Conservation (phyloP, 345 rosid species). For the Brassica cretica region DNA sequence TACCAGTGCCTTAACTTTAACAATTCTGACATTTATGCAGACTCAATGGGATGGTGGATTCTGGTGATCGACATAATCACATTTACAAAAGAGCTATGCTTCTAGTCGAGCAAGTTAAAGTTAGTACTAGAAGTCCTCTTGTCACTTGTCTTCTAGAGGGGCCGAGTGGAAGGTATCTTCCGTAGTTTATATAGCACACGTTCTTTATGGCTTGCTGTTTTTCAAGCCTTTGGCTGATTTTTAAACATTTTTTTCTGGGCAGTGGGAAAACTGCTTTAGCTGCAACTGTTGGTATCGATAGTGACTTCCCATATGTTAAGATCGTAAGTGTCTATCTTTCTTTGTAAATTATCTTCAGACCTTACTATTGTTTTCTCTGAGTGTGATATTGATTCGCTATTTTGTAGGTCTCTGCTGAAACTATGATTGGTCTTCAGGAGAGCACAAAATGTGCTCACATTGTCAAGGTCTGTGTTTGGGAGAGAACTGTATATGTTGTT, state of each 20-base stretch:
- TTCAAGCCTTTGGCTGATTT: constrained; percentile 23
- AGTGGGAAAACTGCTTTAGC: constrained; percentile 99
- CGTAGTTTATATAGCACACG: neutral
- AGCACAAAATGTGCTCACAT: constrained; percentile 96
- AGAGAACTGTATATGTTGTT: neutral
- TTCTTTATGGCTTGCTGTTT: neutral
- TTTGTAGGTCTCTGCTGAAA: constrained; percentile 83
- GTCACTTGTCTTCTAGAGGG: constrained; percentile 97
- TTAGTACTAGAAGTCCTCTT: constrained; percentile 93
- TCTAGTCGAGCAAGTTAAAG: constrained; percentile 95
- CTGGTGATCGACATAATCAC: constrained; percentile 77
- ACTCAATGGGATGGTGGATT: constrained; percentile 88
- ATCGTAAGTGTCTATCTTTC: constrained; percentile 58
- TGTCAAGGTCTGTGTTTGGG: constrained; percentile 65
- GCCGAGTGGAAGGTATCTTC: constrained; percentile 77
- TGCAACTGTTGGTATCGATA: constrained; percentile 91
- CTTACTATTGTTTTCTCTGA: constrained; percentile 4
- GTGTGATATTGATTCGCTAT: constrained; percentile 21
- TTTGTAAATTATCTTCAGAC: neutral
- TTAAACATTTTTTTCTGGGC: constrained; percentile 31
- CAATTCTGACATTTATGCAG: constrained; percentile 41
- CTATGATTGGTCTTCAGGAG: constrained; percentile 96
- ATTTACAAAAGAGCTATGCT: constrained; percentile 88
- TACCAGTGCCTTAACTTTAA: constrained; percentile 7
- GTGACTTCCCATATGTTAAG: constrained; percentile 97